These are phyloP conservation scores for Alternaria viburni DNA, from an alignment of 2,329 filamentous ascomycete genomes.

Conservation along the genomic window DNA sequence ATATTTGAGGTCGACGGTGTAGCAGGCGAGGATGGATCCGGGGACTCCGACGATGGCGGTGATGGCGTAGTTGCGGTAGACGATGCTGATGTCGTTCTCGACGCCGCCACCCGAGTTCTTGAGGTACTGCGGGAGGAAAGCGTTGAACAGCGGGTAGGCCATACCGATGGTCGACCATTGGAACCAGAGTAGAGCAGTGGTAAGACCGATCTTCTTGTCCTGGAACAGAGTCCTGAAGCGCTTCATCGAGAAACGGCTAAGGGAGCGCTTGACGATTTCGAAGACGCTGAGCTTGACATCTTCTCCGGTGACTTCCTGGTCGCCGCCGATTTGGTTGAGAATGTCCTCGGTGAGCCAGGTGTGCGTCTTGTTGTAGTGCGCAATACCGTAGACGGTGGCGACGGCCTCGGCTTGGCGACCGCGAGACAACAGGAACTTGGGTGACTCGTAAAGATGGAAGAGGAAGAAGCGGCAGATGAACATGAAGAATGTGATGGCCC, in stretches of 20 bases:
- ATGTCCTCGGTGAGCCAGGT: slow-evolving; percentile 70
- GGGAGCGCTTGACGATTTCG: slow-evolving; percentile 64
- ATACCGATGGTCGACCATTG: slow-evolving; percentile 84
- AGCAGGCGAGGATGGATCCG: slow-evolving; percentile 76
- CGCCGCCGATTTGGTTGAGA: slow-evolving; percentile 60
- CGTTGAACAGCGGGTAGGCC: slow-evolving; percentile 88
- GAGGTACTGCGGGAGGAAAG: slow-evolving; percentile 87
- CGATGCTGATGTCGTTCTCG: slow-evolving; percentile 39
- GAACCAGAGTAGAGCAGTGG: slow-evolving; percentile 70
- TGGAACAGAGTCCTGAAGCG: slow-evolving; percentile 70
- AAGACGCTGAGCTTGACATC: slow-evolving; percentile 49
- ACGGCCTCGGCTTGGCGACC: slow-evolving; percentile 80
- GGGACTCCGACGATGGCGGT: slow-evolving; percentile 78
- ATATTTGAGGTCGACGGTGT: slow-evolving; percentile 73
- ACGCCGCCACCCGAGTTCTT: slow-evolving; percentile 58
- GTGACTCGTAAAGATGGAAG: slow-evolving; percentile 84
- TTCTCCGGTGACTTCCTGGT: slow-evolving; percentile 50
- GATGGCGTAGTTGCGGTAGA: slow-evolving; percentile 84
- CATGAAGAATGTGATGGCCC: slow-evolving; percentile 75
- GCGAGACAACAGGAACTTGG: slow-evolving; percentile 80
- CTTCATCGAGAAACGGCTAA: slow-evolving; percentile 70
- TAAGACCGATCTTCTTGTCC: slow-evolving; percentile 55
- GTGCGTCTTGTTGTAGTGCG: slow-evolving; percentile 66
- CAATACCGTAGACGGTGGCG: slow-evolving; percentile 78
- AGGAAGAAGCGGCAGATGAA: slow-evolving; percentile 79